A percentile compares a stretch with the other conserved stretches of the same genome.
These are phyloP conservation scores for Alternaria brassicae DNA, from an alignment of 2,329 filamentous ascomycete genomes.

Conservation along the genomic window DNA sequence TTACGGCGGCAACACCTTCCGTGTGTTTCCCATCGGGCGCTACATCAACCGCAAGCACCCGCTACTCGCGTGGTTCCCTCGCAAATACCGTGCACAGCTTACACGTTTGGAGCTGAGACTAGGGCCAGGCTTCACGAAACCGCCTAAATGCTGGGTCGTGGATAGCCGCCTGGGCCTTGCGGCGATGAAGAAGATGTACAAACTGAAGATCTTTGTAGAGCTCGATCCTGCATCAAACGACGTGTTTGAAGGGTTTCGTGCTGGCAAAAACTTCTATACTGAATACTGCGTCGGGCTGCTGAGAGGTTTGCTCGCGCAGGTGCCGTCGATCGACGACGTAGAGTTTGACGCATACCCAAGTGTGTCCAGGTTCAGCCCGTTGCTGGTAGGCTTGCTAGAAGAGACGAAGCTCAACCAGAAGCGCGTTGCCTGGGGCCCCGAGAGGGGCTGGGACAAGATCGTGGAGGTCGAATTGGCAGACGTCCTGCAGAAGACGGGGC, in stretches of 20 bases:
- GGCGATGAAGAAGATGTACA: slow-evolving; percentile 66
- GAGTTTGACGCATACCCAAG: slow-evolving; percentile 74
- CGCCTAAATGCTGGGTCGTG: slow-evolving; percentile 74
- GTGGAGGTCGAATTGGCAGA: slow-evolving; percentile 39
- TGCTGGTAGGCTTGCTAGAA: slow-evolving; percentile 68
- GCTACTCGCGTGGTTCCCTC: slow-evolving; percentile 70
- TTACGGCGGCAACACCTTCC: slow-evolving; percentile 61
- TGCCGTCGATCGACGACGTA: slow-evolving; percentile 65
- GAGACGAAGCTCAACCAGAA: slow-evolving; percentile 59
- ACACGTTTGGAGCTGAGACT: slow-evolving; percentile 73
- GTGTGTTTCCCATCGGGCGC: slow-evolving; percentile 60
- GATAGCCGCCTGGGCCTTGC: slow-evolving; percentile 68
- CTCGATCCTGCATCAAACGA: slow-evolving; percentile 71
- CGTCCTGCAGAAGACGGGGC: slow-evolving; percentile 37
- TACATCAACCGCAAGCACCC: slow-evolving; percentile 77
- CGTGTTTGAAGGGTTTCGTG: slow-evolving; percentile 72
- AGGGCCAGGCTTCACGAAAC: slow-evolving; percentile 74
- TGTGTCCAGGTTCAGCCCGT: slow-evolving; percentile 69
- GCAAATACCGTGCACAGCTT: slow-evolving; percentile 66
- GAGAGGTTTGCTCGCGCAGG: slow-evolving; percentile 61
- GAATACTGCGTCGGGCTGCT: slow-evolving; percentile 68
- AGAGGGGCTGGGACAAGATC: slow-evolving; percentile 66
- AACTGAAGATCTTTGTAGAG: slow-evolving; percentile 73
- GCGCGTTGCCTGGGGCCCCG: slow-evolving; percentile 70
- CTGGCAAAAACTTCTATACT: slow-evolving; percentile 73